A percentile compares a stretch with the other conserved stretches of the same genome.
Conservation (phyloP, 805 yeast genomes). For the Sugiyamaella boreocaroliniensis region DNA sequence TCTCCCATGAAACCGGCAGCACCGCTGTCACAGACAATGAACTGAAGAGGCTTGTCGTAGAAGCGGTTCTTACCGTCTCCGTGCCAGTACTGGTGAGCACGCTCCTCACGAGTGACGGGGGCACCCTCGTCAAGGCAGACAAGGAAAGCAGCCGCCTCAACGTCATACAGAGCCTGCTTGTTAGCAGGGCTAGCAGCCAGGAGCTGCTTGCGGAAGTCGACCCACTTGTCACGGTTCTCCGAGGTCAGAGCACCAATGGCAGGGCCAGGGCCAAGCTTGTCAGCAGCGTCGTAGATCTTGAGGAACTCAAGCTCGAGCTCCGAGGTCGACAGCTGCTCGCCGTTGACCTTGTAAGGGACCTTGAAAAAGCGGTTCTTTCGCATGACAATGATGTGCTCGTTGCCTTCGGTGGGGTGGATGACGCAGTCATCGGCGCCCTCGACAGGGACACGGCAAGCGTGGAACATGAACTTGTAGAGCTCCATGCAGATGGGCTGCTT, state of each 20-base stretch:
- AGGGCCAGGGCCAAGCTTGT: conserved; percentile 37
- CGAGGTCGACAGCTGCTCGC: conserved; percentile 32
- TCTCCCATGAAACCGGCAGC: conserved; percentile 91
- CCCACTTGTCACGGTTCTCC: conserved; percentile 80
- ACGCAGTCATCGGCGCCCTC: conserved; percentile 44
- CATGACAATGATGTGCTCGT: conserved; percentile 66
- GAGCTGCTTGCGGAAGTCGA: conserved; percentile 51
- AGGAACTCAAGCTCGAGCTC: conserved; percentile 49
- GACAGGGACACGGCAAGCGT: conserved; percentile 59
- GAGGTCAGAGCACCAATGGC: conserved; percentile 78
- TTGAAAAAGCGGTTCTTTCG: conserved; percentile 77
- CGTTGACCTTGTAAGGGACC: conserved; percentile 38
- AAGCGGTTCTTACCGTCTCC: conserved; percentile 90
- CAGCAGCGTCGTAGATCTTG: conserved; percentile 42
- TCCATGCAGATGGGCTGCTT: conserved; percentile 91
- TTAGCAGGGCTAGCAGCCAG: conserved; percentile 50
- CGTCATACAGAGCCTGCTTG: conserved; percentile 52
- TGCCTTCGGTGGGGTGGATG: conserved; percentile 32
- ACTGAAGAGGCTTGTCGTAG: conserved; percentile 87
- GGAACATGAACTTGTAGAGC: conserved; percentile 84
- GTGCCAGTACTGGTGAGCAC: conserved; percentile 84
- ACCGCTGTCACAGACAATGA: conserved; percentile 74
- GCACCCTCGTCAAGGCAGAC: conserved; percentile 65
- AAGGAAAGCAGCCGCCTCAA: conserved; percentile 73
- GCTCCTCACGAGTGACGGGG: conserved; percentile 76